Evolutionary conservation across 345 rosid species (phyloP), one percentile per base, ranked within the genome.

Genomic region (Melaleuca alternifolia): DNA sequence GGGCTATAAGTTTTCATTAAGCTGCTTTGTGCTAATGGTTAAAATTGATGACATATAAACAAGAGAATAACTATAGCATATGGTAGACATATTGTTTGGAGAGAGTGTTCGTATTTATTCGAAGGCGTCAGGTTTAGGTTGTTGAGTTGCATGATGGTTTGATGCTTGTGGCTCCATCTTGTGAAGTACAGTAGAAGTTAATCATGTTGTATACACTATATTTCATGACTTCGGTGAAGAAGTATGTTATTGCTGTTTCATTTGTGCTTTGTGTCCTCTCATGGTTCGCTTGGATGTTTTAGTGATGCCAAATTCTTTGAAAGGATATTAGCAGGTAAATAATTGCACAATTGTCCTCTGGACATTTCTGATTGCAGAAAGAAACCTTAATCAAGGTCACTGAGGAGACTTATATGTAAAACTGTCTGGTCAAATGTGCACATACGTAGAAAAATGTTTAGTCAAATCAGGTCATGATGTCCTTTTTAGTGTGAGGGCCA

Each of bases 311-410:
- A 33, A 37, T 71, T 71, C 48, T 0, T 59, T n/a, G 33, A n/a
- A 59, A 59, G 15, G 71, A 12, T 16, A n/a, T 59, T n/a, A 59
- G 79, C 2, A 0, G 48, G 7, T 71, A 37, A 33, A 71, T 71
- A 37, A 71, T n/a, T n/a, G n/a, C 46, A 18, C 2, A 0, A 4
- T 18, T 16, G 15, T 3, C 37, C 12, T 65, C 16, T 20, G 56
- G 3, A 71, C 33, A 71, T 71, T 71, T 33, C 24, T 18, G 33
- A 71, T 4, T 33, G 79, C 46, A 71, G 24, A 71, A 33, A 41
- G 44, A 33, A 71, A 71, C 79, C 79, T 9, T 24, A 33, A 33
- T 71, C 23, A 37, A 18, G n/a, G 24, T 33, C 24, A 65, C 46
- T 33, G 6, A 33, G 48, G 79, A 33, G 24, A 65, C 21, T 33